Base-by-base conservation (phyloP, 2,329 filamentous ascomycete species). In the Neofusicoccum ribis region DNA sequence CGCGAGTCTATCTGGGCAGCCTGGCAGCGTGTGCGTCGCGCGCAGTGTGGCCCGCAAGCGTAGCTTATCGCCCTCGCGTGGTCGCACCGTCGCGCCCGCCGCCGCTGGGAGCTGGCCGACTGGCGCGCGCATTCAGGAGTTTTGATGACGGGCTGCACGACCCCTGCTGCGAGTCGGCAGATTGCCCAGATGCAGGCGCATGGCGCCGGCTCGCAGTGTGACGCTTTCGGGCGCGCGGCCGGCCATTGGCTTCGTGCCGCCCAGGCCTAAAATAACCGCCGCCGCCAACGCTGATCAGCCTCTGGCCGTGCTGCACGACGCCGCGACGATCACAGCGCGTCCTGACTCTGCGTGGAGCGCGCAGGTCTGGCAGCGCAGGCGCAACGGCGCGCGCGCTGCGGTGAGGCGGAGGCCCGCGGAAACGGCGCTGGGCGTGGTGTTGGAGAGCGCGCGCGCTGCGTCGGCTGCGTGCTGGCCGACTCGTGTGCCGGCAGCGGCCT, bases 101-200 rank as follows among this genome's bases (percentile, higher is more conserved):
- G 31, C n/a, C 20, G 51, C 36, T 44, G 54, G 39, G 23, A 46
- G 54, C 39, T 58, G 54, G 39, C 39, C 51, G 39, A 58, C 54
- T 58, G 54, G 54, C 36, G 54, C 36, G 51, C 51, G 54, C 56
- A 60, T 60, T 60, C 56, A 60, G 56, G 56, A 60, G 56, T 60
- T 60, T 60, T 60, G 56, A 47, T 47, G 56, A 47, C 56, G 41
- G 54, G 56, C 56, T 47, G 56, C 56, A 36, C 27, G 43, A 60
- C 56, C 56, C 56, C 56, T 60, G 56, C 56, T 60, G 41, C 41
- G 44, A 60, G 43, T 47, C 59, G 59, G 59, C 59, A 62, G 59
- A 62, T 62, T 62, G 46, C 47, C 59, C 59, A 50, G 59, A 62
- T 62, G 59, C 59, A 60, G 59, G 59, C 59, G 59, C 59, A 46